A percentile compares a stretch with the other conserved stretches of the same genome.
Evolutionary conservation across 2,329 filamentous ascomycete species (phyloP).

Genomic region (Alternaria conjuncta): DNA sequence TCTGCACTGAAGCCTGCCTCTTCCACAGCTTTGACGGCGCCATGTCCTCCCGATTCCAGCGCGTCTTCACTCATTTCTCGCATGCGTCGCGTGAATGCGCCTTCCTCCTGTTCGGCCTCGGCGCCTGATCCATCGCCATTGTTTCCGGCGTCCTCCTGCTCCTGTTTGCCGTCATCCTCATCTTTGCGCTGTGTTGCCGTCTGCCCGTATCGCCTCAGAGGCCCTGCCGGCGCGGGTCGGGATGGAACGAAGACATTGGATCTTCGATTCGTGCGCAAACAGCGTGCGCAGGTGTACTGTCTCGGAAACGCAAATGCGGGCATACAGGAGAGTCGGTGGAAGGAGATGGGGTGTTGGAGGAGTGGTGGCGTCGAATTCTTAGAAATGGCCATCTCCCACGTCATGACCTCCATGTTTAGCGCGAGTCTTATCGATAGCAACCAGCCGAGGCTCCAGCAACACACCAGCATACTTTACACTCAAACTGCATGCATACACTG

Average conservation of each 20-base stretch:
- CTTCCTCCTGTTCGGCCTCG: slow-evolving; percentile 44
- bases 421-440: slow-evolving; percentile 11
- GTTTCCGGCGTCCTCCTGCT: slow-evolving; percentile 21
- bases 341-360: slow-evolving; percentile 1
- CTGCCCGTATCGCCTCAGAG: slow-evolving; percentile 31
- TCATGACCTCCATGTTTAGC: slow-evolving; percentile 18
- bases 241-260: slow-evolving; percentile 10
- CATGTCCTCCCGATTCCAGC: slow-evolving; percentile 61
- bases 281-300: slow-evolving; percentile 49
- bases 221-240: slow-evolving; percentile 9
- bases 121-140: neutral
- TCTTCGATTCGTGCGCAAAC: slow-evolving; percentile 44
- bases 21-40: slow-evolving; percentile 63
- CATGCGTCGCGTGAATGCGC: slow-evolving; percentile 65
- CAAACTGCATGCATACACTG: neutral
- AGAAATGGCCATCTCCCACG: slow-evolving; percentile 9
- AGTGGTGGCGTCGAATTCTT: neutral
- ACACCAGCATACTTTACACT: no score
- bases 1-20: slow-evolving; percentile 69
- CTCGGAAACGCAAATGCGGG: slow-evolving; percentile 23
- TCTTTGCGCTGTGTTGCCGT: slow-evolving; percentile 24
- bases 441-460: neutral
- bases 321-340: slow-evolving; percentile 34
- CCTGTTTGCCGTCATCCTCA: slow-evolving; percentile 10
- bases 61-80: slow-evolving; percentile 67